Evolutionary conservation across 78 protist species (phyloP).

Genomic region (Dictyostelium citrinum): DNA sequence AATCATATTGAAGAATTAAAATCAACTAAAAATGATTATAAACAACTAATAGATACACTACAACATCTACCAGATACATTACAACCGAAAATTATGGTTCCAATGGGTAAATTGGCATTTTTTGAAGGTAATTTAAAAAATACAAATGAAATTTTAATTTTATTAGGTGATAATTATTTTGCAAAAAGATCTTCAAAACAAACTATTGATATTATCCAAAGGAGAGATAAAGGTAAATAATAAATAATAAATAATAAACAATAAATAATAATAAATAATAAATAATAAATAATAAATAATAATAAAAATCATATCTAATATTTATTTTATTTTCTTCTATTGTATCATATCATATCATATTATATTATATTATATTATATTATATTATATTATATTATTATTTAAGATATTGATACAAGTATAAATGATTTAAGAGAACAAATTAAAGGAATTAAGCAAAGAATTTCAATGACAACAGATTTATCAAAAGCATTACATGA

Average conservation of each 20-base stretch:
- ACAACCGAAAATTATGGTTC: slow-evolving; percentile 34
- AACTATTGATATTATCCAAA: slow-evolving; percentile 20
- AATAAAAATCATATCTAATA: too few species aligned
- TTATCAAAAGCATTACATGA: slow-evolving; percentile 8
- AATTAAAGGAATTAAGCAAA: neutral
- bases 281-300: too few species aligned
- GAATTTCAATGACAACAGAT: neutral
- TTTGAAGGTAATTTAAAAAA: slow-evolving; percentile 33
- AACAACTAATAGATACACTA: neutral
- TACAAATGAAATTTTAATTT: slow-evolving; percentile 27
- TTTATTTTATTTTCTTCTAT: too few species aligned
- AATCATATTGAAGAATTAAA: slow-evolving; percentile 1
- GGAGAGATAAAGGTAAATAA: slow-evolving; percentile 15
- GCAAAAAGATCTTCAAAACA: slow-evolving; percentile 53
- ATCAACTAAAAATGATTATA: slow-evolving; percentile 24
- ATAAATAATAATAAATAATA: neutral
- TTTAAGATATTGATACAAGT: neutral
- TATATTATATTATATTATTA: too few species aligned
- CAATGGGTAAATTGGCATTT: slow-evolving; percentile 48
- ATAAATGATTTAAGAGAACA: neutral
- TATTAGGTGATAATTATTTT: slow-evolving; percentile 55
- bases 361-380: too few species aligned
- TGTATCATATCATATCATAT: too few species aligned
- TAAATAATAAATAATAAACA: too few species aligned
- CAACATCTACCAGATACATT: slow-evolving; percentile 17